Evolutionary conservation across 2,329 filamentous ascomycete species (phyloP), one percentile per base, ranked within the genome.

Genomic region (Beauveria bassiana): DNA sequence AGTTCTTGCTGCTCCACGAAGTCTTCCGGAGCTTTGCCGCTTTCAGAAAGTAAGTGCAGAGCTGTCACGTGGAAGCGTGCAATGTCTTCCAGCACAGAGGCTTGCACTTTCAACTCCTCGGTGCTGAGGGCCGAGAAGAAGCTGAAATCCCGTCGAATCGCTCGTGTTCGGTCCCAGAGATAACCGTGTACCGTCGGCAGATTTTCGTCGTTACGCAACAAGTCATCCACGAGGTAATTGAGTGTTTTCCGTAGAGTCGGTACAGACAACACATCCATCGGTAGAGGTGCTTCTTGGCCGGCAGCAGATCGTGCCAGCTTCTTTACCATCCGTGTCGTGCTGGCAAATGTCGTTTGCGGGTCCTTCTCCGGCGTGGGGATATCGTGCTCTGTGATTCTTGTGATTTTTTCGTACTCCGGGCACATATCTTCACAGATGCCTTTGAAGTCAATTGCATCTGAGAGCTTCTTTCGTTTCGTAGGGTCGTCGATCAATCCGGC

Each of bases 341-440:
- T 75, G 5, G 83, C 76, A 67, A 80, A 78, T 22, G 72, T 70
- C 1, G 76, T 79, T 38, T 68, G 66, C 1, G 72, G 65, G 60
- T 78, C 76, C 66, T 83, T 86, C 67, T 88, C 85, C 7, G 81
- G 76, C 7, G 73, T 73, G 65, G 82, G 79, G 24, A 86, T 78
- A 63, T 87, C 83, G 66, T 79, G 75, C 68, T 88, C 84, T 53
- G 81, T 81, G 61, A 88, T 87, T 63, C 86, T 79, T 55, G 78
- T 82, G 40, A 86, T 79, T 69, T 82, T 83, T 69, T 89, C 86
- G 70, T 82, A 87, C 64, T 87, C 83, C 5, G 86, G 86, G 64
- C 86, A 89, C 86, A 88, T 88, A 28, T 86, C 83, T 66, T 88
- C 83, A 67, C 85, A 88, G 51, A 86, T 86, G 16, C 86, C 86